Conservation (phyloP, 768 basidiomycete species). For the Termitomyces sp. region DNA sequence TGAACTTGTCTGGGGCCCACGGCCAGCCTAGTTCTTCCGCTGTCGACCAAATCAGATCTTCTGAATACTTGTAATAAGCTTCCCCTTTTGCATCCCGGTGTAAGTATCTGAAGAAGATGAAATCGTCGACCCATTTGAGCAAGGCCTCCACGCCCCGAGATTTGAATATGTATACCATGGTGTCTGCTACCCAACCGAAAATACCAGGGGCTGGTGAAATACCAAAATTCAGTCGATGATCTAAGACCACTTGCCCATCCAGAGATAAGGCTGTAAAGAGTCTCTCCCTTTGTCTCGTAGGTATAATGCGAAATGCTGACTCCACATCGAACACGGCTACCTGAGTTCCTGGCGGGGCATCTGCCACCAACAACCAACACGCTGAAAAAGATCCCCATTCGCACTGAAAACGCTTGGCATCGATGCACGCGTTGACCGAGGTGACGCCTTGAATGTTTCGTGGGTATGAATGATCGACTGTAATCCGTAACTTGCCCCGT, state of each 20-base stretch:
- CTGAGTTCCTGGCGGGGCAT: too few species aligned
- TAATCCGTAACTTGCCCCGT: neutral
- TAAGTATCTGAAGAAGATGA: too few species aligned
- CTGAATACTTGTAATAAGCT: neutral
- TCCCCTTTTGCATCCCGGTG: too few species aligned
- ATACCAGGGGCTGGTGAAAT: too few species aligned
- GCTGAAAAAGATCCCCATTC: neutral
- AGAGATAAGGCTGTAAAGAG: neutral
- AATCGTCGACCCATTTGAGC: too few species aligned
- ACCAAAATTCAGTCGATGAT: neutral
- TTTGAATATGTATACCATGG: too few species aligned
- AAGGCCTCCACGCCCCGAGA: too few species aligned
- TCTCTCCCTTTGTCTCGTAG: neutral
- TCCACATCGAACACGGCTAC: neutral
- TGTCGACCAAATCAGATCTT: neutral
- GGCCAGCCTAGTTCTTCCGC: too few species aligned
- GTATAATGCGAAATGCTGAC: neutral
- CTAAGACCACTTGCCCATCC: neutral
- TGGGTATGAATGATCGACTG: neutral
- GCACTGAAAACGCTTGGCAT: neutral
- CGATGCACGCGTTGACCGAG: too few species aligned
- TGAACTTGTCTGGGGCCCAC: neutral
- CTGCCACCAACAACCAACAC: neutral
- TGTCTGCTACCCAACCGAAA: too few species aligned
- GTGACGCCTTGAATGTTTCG: neutral